Evolutionary conservation across 805 yeast species (phyloP).

Genomic region (Barnettozyma wickerhamii): DNA sequence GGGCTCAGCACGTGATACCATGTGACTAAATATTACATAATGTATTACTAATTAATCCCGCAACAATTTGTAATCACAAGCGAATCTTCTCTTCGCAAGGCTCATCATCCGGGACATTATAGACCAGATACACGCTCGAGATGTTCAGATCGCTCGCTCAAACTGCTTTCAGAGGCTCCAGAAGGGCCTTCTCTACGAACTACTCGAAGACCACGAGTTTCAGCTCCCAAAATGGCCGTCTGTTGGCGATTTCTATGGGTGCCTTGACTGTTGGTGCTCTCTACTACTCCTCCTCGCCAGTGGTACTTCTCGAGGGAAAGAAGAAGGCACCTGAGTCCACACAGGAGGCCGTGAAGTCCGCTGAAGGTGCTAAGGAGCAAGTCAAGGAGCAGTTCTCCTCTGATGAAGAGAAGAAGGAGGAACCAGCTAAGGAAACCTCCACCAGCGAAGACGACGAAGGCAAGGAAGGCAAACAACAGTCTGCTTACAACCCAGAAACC

Average conservation of each 20-base stretch:
- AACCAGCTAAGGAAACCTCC: constrained; percentile 5
- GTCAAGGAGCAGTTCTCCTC: neutral
- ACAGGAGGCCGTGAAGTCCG: neutral
- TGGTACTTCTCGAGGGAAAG: constrained; percentile 18
- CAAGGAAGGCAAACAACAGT: constrained; percentile 41
- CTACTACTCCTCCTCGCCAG: constrained; percentile 15
- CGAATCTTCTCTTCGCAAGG: no score
- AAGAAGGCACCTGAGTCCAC: no score
- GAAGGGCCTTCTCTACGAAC: neutral
- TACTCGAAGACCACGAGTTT: neutral
- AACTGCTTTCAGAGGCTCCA: neutral
- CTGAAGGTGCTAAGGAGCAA: neutral
- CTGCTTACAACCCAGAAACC: constrained; percentile 93
- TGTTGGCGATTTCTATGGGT: neutral
- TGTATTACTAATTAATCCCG: no score
- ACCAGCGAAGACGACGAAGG: constrained; percentile 25
- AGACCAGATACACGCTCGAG: neutral
- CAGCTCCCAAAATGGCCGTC: neutral
- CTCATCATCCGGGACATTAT: no score
- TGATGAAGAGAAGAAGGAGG: constrained; percentile 4
- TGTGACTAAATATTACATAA: no score
- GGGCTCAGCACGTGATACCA: neutral
- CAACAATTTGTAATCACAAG: no score
- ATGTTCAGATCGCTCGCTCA: constrained; percentile 2
- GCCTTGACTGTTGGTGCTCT: constrained; percentile 1